Evolutionary conservation across 345 rosid species (phyloP).

Genomic region (Bruguiera sexangula): DNA sequence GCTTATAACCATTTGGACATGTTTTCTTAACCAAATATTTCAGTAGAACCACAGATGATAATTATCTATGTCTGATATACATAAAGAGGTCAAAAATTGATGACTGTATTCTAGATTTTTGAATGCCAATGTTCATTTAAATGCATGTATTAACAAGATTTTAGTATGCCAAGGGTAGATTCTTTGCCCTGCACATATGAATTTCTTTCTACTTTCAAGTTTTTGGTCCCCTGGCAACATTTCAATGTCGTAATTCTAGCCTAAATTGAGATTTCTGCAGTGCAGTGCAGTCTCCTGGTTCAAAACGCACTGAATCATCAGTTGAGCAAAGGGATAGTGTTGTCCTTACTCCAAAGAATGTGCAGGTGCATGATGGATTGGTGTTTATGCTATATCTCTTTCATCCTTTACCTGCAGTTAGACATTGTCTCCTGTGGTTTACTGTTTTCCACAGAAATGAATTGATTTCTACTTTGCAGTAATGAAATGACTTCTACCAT

Average conservation of each 20-base stretch:
- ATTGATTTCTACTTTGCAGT: too few relatives aligned
- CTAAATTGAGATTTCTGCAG: slow-evolving; percentile 53
- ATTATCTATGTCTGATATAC: background rate
- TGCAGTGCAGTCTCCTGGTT: slow-evolving; percentile 63
- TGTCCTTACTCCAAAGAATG: slow-evolving; percentile 92
- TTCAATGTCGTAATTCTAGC: slow-evolving; percentile 15
- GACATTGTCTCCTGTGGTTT: slow-evolving; percentile 3
- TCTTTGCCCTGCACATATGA: background rate
- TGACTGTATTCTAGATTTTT: background rate
- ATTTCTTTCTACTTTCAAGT: background rate
- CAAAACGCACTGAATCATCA: slow-evolving; percentile 68
- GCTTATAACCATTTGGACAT: too few relatives aligned
- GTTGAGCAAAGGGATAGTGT: slow-evolving; percentile 71
- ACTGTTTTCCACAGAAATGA: background rate
- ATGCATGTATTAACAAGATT: background rate
- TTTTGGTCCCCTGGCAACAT: slow-evolving; percentile 3
- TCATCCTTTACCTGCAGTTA: background rate
- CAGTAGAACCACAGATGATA: background rate
- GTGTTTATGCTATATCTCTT: slow-evolving; percentile 9
- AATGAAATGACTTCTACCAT: slow-evolving; percentile 11
- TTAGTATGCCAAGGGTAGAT: background rate
- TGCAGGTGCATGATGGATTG: slow-evolving; percentile 57
- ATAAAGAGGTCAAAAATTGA: background rate
- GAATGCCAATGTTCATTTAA: background rate
- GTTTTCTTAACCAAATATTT: too few relatives aligned